A percentile compares a stretch with the other conserved stretches of the same genome.
Evolutionary conservation across 805 yeast species (phyloP).

Genomic region (Candida andamanensis): DNA sequence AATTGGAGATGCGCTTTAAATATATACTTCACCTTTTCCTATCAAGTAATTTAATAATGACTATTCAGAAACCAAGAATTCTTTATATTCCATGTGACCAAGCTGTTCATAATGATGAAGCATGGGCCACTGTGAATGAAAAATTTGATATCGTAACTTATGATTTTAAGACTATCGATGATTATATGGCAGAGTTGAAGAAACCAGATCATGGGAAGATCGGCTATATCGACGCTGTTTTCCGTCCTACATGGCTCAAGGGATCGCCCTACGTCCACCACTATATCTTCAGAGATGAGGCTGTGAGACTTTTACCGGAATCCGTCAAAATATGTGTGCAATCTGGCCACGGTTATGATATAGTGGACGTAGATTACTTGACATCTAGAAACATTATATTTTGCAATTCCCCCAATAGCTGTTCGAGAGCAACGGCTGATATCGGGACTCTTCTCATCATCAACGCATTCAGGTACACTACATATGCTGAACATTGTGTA

Average conservation of each 20-base stretch:
- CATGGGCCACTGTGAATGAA: constrained; percentile 32
- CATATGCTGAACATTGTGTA: constrained; percentile 34
- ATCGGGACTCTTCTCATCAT: constrained; percentile 29
- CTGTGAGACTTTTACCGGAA: constrained; percentile 27
- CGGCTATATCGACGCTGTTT: constrained; percentile 30
- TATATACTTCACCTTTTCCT: not conserved
- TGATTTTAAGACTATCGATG: constrained; percentile 28
- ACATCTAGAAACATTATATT: constrained; percentile 26
- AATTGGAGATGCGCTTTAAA: not conserved
- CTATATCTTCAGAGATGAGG: constrained; percentile 26
- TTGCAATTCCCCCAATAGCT: constrained; percentile 35
- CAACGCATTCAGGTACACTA: constrained; percentile 28
- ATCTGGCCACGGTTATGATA: constrained; percentile 38
- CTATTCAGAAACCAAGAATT: constrained; percentile 24
- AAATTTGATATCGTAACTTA: constrained; percentile 29
- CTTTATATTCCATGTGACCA: constrained; percentile 35
- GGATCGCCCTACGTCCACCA: constrained; percentile 34
- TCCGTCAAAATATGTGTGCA: constrained; percentile 31
- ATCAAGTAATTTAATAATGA: not conserved
- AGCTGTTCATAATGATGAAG: constrained; percentile 30
- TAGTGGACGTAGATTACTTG: constrained; percentile 32
- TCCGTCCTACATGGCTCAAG: constrained; percentile 36
- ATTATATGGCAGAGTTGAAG: constrained; percentile 27
- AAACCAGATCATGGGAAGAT: constrained; percentile 31
- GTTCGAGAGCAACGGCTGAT: constrained; percentile 38